Conservation (phyloP, 2,329 filamentous ascomycete genomes). For the Zasmidium citrigriseum region DNA sequence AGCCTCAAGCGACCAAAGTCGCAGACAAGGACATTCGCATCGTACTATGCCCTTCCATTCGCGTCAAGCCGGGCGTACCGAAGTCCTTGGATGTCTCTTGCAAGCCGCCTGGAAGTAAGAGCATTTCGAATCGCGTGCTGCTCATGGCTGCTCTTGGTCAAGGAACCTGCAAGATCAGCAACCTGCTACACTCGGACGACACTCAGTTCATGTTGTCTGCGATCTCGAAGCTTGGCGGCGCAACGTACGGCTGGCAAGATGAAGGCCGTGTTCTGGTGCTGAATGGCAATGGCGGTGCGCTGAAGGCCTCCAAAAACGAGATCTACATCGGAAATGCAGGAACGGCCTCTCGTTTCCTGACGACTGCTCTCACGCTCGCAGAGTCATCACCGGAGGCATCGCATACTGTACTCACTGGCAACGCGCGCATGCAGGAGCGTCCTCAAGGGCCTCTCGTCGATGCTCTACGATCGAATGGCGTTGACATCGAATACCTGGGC, state of each 20-base stretch:
- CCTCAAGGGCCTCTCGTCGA: conserved; percentile 93
- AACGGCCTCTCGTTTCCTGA: conserved; percentile 92
- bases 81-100: conserved; percentile 69
- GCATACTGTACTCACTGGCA: conserved; percentile 84
- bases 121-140: conserved; percentile 92
- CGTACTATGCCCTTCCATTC: conserved; percentile 76
- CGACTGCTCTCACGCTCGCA: conserved; percentile 85
- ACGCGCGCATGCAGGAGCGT: conserved; percentile 92
- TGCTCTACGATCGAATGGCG: conserved; percentile 81
- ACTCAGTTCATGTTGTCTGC: conserved; percentile 96
- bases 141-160: conserved; percentile 88
- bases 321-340: conserved; percentile 96
- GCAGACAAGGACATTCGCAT: conserved; percentile 80
- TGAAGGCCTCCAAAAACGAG: conserved; percentile 72
- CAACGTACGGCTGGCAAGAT: conserved; percentile 90
- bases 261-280: conserved; percentile 89
- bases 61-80: conserved; percentile 72
- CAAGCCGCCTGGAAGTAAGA: conserved; percentile 92
- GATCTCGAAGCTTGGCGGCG: conserved; percentile 79
- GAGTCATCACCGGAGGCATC: conserved; percentile 60
- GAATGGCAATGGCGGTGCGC: conserved; percentile 82
- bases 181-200: conserved; percentile 93
- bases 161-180: conserved; percentile 84
- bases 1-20: conserved; percentile 87
- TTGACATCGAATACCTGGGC: conserved; percentile 83